Evolutionary conservation across 352 stramenopile genomes (phyloP), one percentile per base, ranked within the genome.

Genomic region (Pythium rishiriense): DNA sequence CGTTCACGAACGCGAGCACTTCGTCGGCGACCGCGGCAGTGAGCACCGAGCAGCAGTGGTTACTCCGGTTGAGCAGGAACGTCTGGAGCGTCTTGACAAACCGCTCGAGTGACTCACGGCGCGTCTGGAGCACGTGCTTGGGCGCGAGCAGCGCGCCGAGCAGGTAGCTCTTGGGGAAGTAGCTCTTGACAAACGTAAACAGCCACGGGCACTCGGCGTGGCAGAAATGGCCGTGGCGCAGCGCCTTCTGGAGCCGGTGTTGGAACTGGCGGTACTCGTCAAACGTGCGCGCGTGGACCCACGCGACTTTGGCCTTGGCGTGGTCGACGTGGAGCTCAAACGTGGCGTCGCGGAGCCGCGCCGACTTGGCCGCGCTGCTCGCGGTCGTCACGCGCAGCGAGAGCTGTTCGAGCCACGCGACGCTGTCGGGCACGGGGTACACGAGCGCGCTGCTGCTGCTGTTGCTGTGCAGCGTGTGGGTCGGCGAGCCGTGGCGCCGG

Each of bases 191-290:
- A 47, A 92, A 90, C 9, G 73, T 86, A 48, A 77, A 89, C 10
- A 92, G 62, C 79, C 79, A 90, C 43, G 83, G 81, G 45, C 83
- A 92, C 56, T 87, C 83, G 39, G 78, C 79, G 24, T 62, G 72
- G 63, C 84, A 93, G 57, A 93, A 91, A 50, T 93, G 84, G 10
- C 84, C 84, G 60, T 88, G 84, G 48, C 83, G 58, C 5, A 93
- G 62, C 25, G 70, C 64, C 62, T 84, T 85, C 22, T 91, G 64
- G 28, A 93, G 66, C 10, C 79, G 74, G 19, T 90, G 76, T 72
- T 90, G 84, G 35, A 93, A 69, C 24, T 73, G 73, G 22, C 80
- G 79, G 73, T 89, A 93, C 52, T 93, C 84, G 58, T 93, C 84
- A 31, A 91, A 93, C 26, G 69, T 77, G n/a, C 78, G 66, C 17